Conservation (phyloP, 1,284 basidiomycete genomes). For the Apiotrichum gamsii region DNA sequence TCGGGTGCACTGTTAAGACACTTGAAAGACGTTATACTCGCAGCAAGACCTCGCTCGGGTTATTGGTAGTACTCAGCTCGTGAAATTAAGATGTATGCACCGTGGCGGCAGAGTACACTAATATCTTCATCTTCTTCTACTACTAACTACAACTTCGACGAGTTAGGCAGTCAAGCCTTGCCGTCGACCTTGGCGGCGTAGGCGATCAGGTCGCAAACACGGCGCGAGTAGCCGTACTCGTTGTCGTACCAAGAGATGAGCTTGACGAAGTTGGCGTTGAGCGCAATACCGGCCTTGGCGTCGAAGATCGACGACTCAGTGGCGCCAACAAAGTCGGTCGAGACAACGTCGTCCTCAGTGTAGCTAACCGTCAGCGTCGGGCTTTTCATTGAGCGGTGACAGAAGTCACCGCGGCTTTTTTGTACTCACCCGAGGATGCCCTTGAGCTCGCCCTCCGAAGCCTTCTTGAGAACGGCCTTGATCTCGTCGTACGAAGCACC, state of each 20-base stretch:
- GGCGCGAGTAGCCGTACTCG: conserved; percentile 73
- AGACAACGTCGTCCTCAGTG: conserved; percentile 93
- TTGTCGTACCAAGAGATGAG: conserved; percentile 91
- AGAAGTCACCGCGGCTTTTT: too few relatives aligned
- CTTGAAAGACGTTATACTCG: too few relatives aligned
- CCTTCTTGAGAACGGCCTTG: conserved; percentile 79
- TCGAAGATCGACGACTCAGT: conserved; percentile 80
- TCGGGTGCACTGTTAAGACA: too few relatives aligned
- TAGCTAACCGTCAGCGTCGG: too few relatives aligned
- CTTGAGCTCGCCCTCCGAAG: conserved; percentile 63
- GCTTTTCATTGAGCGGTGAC: too few relatives aligned
- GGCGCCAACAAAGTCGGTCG: conserved; percentile 85
- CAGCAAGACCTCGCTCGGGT: too few relatives aligned
- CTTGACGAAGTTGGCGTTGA: conserved; percentile 94
- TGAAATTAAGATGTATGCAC: too few relatives aligned
- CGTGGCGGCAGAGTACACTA: too few relatives aligned
- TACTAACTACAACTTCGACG: too few relatives aligned
- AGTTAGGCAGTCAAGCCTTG: not conserved
- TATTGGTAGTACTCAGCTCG: too few relatives aligned
- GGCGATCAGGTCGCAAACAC: conserved; percentile 84
- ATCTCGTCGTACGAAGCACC: conserved; percentile 79
- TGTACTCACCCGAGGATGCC: conserved; percentile 86
- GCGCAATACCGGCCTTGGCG: conserved; percentile 83
- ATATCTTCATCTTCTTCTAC: too few relatives aligned
- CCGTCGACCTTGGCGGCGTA: conserved; percentile 58